These are phyloP conservation scores for Penicillium canariense DNA, from an alignment of 495 filamentous ascomycete species.

Conservation along the genomic window DNA sequence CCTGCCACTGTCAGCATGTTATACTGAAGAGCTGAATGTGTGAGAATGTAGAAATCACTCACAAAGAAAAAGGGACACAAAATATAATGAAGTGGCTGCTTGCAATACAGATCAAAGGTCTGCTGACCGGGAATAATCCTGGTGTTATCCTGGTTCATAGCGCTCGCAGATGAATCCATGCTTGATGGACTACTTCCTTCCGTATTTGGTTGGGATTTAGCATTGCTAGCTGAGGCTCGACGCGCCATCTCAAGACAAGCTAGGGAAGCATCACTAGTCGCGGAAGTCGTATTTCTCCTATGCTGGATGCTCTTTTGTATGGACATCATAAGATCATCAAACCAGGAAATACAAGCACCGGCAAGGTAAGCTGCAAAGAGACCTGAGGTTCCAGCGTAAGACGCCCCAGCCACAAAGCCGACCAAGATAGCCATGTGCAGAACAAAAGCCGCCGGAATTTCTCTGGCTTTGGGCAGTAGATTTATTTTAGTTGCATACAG, in stretches of 20 bases:
- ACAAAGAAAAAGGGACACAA: slow-evolving; percentile 77
- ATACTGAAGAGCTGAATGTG: background rate
- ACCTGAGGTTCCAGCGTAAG: slow-evolving; percentile 64
- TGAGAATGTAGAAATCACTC: slow-evolving; percentile 22
- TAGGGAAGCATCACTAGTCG: background rate
- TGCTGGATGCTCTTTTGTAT: background rate
- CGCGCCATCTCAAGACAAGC: background rate
- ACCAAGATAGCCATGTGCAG: slow-evolving; percentile 48
- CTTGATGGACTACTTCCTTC: background rate
- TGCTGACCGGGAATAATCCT: slow-evolving; percentile 27
- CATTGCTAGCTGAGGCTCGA: background rate
- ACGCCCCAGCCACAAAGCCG: slow-evolving; percentile 53
- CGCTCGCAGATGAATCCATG: background rate
- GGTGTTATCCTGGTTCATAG: background rate
- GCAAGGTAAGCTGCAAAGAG: slow-evolving; percentile 71
- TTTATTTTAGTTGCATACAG: background rate
- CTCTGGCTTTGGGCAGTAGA: slow-evolving; percentile 16
- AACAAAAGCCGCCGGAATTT: slow-evolving; percentile 31
- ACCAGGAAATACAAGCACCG: slow-evolving; percentile 58
- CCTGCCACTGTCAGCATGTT: slow-evolving; percentile 29
- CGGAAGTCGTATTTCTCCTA: background rate
- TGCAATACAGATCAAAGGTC: slow-evolving; percentile 59
- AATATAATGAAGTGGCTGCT: slow-evolving; percentile 47
- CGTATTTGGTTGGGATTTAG: background rate
- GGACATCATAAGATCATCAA: slow-evolving; percentile 31